Evolutionary conservation across 2,329 filamentous ascomycete species (phyloP).

Genomic region (Colletotrichum orbiculare): DNA sequence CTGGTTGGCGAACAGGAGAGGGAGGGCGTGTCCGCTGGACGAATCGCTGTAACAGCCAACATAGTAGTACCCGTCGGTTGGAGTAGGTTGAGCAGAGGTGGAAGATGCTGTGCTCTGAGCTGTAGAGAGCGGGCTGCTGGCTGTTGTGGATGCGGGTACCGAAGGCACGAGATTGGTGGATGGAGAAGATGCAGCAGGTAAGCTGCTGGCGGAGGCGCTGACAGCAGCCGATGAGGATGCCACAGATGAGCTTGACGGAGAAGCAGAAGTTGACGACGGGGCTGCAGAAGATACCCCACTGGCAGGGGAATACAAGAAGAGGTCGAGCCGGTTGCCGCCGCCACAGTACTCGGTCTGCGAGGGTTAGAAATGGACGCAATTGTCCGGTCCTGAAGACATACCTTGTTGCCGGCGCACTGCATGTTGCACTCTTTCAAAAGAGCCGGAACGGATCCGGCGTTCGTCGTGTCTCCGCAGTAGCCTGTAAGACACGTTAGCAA

Average conservation of each 20-base stretch:
- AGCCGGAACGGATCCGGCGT: conserved; percentile 33
- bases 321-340: conserved; percentile 30
- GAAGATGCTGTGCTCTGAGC: conserved; percentile 12
- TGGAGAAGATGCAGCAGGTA: background rate
- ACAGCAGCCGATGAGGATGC: background rate
- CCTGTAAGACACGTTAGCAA: conserved; percentile 6
- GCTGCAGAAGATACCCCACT: background rate
- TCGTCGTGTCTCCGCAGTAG: conserved; percentile 40
- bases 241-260: background rate
- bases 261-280: background rate
- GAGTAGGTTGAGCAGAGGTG: conserved; percentile 32
- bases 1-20: conserved; percentile 45
- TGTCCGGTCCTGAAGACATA: background rate
- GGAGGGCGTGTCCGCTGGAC: conserved; percentile 44
- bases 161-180: conserved; percentile 30
- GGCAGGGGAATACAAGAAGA: conserved; percentile 22
- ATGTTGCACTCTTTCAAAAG: conserved; percentile 38
- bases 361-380: conserved; percentile 2
- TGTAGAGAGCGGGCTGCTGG: conserved; percentile 3
- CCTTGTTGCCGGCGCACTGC: conserved; percentile 39
- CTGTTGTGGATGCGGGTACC: conserved; percentile 27
- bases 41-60: conserved; percentile 46
- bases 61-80: conserved; percentile 43
- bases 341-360: conserved; percentile 36
- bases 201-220: conserved; percentile 6